Evolutionary conservation across 345 rosid genomes (phyloP), one percentile per base, ranked within the genome.

Genomic region (Citrus cavaleriei): DNA sequence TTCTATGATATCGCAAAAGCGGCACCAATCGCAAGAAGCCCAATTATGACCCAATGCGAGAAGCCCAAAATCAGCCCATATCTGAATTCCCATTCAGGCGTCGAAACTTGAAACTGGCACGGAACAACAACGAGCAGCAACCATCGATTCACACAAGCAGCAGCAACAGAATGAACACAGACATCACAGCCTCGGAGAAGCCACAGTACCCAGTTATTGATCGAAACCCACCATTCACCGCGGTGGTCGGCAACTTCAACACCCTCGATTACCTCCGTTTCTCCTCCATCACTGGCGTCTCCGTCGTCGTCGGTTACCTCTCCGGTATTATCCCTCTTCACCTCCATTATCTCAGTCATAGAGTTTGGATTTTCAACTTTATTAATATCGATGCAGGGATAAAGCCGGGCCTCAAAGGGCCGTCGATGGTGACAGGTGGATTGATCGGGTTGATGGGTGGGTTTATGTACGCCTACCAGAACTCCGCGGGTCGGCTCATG

Each of bases 391-490:
- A 12, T 49, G 16, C 65, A 96, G 99, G 99, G 80, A 92, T 94
- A 32, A 93, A 88, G 89, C 98, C 99, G 0, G 98, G 97, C 28
- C 74, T 96, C 3, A 93, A 77, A 58, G 99, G 99, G 18, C 98
- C 98, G 1, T 96, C 98, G 34, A 94, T 96, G 99, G 98, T 96
- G 74, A 96, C 99, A 0, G 99, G 99, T 46, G 99, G 99, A 14
- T 30, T 96, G 85, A 96, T 96, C 28, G 99, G 99, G 18, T 78
- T 94, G 59, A 89, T 96, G 99, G 99, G 99, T 8, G 99, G 99
- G 65, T 96, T 96, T 88, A 96, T 96, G 99, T 96, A 96, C 66
- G 99, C 99, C 0, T 96, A 96, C 85, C 99, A 96, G 84, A 96
- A 96, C 89, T 96, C 99, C 0, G 97, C 93, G 0, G 99, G 98